These are phyloP conservation scores for Colletotrichum cuscutae DNA, from an alignment of 2,329 filamentous ascomycete species.

Conservation along the genomic window DNA sequence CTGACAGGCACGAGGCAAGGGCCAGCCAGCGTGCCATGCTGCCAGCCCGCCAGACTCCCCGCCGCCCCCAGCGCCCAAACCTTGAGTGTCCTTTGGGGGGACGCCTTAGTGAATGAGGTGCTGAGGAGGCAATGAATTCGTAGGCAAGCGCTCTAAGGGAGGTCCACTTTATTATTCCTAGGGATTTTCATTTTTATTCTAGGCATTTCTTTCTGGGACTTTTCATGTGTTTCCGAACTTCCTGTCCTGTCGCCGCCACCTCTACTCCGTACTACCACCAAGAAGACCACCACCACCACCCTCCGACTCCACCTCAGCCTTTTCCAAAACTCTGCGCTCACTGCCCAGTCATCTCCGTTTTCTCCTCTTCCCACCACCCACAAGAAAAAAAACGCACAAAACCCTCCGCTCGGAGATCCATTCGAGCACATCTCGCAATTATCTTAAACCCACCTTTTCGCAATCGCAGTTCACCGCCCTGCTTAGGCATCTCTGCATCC, in stretches of 20 bases:
- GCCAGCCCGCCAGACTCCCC: not conserved
- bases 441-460: not conserved
- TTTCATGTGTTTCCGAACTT: not conserved
- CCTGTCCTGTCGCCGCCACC: not conserved
- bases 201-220: not conserved
- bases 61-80: not conserved
- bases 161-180: not conserved
- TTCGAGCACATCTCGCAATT: constrained; percentile 17
- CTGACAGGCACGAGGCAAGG: not conserved
- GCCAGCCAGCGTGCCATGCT: too few species aligned
- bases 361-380: constrained; percentile 12
- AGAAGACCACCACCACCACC: too few species aligned
- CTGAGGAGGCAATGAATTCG: not conserved
- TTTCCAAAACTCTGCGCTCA: constrained; percentile 12
- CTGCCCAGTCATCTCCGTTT: not conserved
- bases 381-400: constrained; percentile 15
- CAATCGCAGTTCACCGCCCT: constrained; percentile 11
- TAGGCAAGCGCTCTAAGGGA: not conserved
- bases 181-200: not conserved
- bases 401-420: constrained; percentile 18
- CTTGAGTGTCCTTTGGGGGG: not conserved
- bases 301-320: not conserved
- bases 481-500: constrained; percentile 15
- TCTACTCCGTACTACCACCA: too few species aligned
- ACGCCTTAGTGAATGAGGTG: not conserved